Evolutionary conservation across 768 basidiomycete genomes (phyloP).

Genomic region (Russula sp.): DNA sequence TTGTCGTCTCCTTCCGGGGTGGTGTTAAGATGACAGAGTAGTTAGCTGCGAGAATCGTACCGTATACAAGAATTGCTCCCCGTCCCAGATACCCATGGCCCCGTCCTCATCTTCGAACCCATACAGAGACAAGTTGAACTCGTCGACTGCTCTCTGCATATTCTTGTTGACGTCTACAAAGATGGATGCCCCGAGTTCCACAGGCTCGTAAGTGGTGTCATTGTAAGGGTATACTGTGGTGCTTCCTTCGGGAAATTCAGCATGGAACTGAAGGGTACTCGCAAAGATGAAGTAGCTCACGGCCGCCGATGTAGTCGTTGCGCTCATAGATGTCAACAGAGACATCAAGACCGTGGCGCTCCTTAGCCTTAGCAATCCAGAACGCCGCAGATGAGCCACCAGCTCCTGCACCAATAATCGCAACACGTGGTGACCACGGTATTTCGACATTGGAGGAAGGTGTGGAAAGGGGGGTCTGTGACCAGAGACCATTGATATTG

Average conservation of each 20-base stretch:
- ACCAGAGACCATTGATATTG: slow-evolving; percentile 30
- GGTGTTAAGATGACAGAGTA: not conserved
- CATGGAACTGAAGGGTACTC: not conserved
- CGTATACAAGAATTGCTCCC: slow-evolving; percentile 57
- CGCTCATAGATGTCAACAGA: slow-evolving; percentile 84
- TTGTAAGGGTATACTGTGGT: slow-evolving; percentile 70
- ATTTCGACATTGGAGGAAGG: not conserved
- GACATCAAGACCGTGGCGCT: slow-evolving; percentile 60
- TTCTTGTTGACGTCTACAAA: slow-evolving; percentile 76
- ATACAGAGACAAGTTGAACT: slow-evolving; percentile 62
- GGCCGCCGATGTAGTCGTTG: slow-evolving; percentile 70
- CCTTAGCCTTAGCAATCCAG: slow-evolving; percentile 76
- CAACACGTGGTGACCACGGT: slow-evolving; percentile 42
- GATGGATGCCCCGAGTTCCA: slow-evolving; percentile 86
- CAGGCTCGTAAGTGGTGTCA: slow-evolving; percentile 48
- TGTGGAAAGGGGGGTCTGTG: not conserved
- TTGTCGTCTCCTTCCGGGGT: not conserved
- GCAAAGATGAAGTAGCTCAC: slow-evolving; percentile 44
- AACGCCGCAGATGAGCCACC: slow-evolving; percentile 79
- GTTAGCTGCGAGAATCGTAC: slow-evolving; percentile 36
- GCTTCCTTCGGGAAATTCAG: slow-evolving; percentile 48
- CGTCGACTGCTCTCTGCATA: slow-evolving; percentile 65
- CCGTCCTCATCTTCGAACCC: slow-evolving; percentile 43
- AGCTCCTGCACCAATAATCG: slow-evolving; percentile 88
- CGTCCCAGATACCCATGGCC: slow-evolving; percentile 78